These are phyloP conservation scores for Plasmodium cynomolgi DNA, from an alignment of 169 alveolate species.

Conservation along the genomic window DNA sequence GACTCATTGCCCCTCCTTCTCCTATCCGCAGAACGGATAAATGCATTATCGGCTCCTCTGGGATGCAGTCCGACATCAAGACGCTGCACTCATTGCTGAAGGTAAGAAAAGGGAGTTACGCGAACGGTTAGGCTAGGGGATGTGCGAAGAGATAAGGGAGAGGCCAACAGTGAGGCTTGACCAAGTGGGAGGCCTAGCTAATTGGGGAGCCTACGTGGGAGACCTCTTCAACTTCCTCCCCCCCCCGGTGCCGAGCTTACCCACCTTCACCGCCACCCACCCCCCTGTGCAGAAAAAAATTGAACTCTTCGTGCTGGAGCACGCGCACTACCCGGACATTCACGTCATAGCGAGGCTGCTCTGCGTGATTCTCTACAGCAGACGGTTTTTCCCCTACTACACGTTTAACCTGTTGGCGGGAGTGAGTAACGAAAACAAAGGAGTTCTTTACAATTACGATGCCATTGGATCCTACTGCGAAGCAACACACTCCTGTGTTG, in stretches of 20 bases:
- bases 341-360: conserved; percentile 91
- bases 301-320: conserved; percentile 87
- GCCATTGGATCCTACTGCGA: conserved; percentile 93
- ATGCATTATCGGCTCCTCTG: conserved; percentile 92
- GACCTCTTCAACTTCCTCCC: too few relatives aligned
- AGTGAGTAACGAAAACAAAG: conserved; percentile 82
- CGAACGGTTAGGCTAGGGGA: background rate
- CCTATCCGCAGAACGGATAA: conserved; percentile 84
- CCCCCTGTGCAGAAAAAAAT: conserved; percentile 86
- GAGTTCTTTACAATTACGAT: conserved; percentile 93
- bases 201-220: too few relatives aligned
- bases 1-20: background rate
- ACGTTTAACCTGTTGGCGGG: conserved; percentile 93
- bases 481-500: conserved; percentile 91
- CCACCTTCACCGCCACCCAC: background rate
- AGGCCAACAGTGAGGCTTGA: too few relatives aligned
- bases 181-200: too few relatives aligned
- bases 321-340: conserved; percentile 90
- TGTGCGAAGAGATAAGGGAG: background rate
- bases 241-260: too few relatives aligned
- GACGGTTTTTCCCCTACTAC: conserved; percentile 95
- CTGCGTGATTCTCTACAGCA: conserved; percentile 91
- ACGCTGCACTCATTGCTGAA: conserved; percentile 87
- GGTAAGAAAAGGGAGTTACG: conserved; percentile 54
- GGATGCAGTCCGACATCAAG: conserved; percentile 95